Base-by-base conservation (phyloP, 106 monocot species). In the Dendrobium nobile region DNA sequence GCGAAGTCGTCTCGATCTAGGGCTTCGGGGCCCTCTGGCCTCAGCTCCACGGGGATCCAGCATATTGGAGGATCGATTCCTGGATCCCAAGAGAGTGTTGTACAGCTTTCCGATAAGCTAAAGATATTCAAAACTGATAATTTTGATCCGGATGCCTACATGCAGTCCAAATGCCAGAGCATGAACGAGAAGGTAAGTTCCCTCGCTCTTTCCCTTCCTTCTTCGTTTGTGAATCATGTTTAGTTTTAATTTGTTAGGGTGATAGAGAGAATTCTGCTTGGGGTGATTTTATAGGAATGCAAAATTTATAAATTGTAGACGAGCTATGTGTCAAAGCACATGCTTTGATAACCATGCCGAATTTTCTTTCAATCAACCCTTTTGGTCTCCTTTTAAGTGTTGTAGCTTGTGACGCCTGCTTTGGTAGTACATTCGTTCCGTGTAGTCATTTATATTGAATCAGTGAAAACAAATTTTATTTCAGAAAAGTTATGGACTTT, bases 121-220 rank as follows among this genome's bases (percentile, higher is more conserved):
- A 85, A 89, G 85, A 86, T 89, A 77, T 92, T 92, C 84, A 92
- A 92, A 80, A 81, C 82, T n/a, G 89, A 88, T 6, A 84, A 75
- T 44, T 92, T 89, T 80, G 92, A 92, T 79, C 87, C 92, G 54
- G 86, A 92, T 24, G 85, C 78, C 13, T 92, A 92, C 67, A 88
- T 92, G 33, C 89, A 86, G 75, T 89, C 92, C 43, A 89, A 92
- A 64, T 92, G 92, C 77, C 89, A 85, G 82, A 82, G 84, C 59
- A 92, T 92, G 92, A 92, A 85, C 78, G 92, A 92, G 84, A 89
- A 92, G 89, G 92, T 92, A 1, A 6, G 70, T 26, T 73, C 41
- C 75, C 37, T 41, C 33, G 41, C 15, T 55, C 41, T 58, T 15
- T 56, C 4, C 2, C 56, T 15, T 75, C 42, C 9, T 45, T 42